These are phyloP conservation scores for Cercophora scortea DNA, from an alignment of 495 filamentous ascomycete genomes.

Conservation along the genomic window DNA sequence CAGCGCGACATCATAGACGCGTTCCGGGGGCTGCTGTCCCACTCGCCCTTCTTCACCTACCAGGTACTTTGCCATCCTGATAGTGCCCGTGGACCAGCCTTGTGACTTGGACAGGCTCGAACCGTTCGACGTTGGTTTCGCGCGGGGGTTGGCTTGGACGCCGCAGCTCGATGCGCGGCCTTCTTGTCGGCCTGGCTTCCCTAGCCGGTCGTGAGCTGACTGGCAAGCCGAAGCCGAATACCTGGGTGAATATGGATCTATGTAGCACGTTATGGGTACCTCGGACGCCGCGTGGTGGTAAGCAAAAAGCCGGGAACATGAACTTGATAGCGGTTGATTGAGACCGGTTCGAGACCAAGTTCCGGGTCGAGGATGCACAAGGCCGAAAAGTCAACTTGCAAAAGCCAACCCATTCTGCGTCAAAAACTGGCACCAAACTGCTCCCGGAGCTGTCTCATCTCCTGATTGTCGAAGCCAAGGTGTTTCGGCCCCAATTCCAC, in stretches of 20 bases:
- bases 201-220: background rate
- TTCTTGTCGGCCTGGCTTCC: background rate
- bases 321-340: background rate
- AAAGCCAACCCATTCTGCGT: background rate
- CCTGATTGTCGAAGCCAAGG: background rate
- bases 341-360: background rate
- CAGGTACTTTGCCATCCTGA: background rate
- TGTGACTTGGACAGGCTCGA: background rate
- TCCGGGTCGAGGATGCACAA: background rate
- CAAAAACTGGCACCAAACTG: background rate
- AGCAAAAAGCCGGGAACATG: background rate
- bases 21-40: background rate
- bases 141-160: background rate
- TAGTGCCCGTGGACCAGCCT: background rate
- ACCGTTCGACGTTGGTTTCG: background rate
- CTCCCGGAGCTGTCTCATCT: background rate
- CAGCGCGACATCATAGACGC: conserved; percentile 1
- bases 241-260: background rate
- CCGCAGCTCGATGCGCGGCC: background rate
- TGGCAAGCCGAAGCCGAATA: background rate
- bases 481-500: background rate
- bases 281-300: background rate
- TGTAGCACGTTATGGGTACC: background rate
- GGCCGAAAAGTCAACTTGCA: background rate
- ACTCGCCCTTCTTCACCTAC: background rate